A percentile compares a stretch with the other conserved stretches of the same genome.
phyloP scores from a whole-genome alignment of 163 green algal genomes.

The Volvox carteri region DNA sequence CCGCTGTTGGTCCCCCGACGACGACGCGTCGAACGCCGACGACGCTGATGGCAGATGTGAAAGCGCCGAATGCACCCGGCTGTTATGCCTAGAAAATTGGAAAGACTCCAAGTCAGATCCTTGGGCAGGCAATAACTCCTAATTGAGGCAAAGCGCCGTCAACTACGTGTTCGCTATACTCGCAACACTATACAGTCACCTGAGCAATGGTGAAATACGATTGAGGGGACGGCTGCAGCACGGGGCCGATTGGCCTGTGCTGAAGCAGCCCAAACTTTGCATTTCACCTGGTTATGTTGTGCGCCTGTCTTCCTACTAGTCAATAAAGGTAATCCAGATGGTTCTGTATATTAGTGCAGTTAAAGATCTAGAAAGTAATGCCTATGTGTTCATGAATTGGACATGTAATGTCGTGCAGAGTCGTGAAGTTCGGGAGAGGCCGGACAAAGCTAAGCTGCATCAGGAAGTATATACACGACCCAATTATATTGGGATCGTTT shows the following conservation, averaged over 20 bases:
- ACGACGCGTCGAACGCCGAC: constrained; percentile 48
- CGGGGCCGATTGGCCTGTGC: neutral
- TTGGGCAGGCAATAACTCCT: neutral
- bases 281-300: no score
- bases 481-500: no score
- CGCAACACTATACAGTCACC: neutral
- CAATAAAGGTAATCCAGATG: neutral
- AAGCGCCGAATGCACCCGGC: constrained; percentile 15
- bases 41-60: constrained; percentile 19
- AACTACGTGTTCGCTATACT: neutral
- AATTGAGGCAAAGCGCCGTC: constrained; percentile 39
- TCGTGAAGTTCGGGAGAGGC: no score
- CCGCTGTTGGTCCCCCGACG: neutral
- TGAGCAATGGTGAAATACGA: neutral
- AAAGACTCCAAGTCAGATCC: neutral
- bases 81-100: neutral
- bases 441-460: no score
- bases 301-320: neutral
- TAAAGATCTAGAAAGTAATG: no score
- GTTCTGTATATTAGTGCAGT: no score
- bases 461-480: no score
- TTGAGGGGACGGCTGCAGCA: constrained; percentile 41
- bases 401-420: no score
- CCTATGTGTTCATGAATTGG: no score
- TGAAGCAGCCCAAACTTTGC: constrained; percentile 10